Conservation (phyloP, 306 rosid genomes). For the Gillenia trifoliata region DNA sequence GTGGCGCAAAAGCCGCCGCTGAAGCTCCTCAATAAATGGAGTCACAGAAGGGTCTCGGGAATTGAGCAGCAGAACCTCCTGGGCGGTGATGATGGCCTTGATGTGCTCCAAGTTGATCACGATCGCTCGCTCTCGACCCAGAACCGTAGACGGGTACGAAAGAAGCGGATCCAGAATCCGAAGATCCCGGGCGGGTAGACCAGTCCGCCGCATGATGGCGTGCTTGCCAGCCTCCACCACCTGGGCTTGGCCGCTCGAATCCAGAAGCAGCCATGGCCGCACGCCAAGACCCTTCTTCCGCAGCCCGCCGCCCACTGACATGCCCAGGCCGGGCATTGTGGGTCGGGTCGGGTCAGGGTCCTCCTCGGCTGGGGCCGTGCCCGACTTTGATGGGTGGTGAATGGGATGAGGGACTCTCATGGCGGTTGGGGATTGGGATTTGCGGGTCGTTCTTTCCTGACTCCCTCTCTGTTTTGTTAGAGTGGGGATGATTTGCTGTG, state of each 20-base stretch:
- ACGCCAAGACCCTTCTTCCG: constrained; percentile 79
- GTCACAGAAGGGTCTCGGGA: constrained; percentile 86
- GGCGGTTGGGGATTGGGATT: background rate
- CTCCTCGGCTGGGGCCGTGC: constrained; percentile 15
- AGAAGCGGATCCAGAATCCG: constrained; percentile 82
- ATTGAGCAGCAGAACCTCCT: constrained; percentile 77
- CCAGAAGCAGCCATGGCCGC: constrained; percentile 70
- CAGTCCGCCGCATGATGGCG: constrained; percentile 86
- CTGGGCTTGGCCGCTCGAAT: constrained; percentile 54
- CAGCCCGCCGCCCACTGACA: constrained; percentile 24
- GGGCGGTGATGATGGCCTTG: constrained; percentile 89
- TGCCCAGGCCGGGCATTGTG: constrained; percentile 6
- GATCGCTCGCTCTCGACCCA: constrained; percentile 84
- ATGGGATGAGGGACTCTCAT: constrained; percentile 23
- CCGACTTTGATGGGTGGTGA: constrained; percentile 19
- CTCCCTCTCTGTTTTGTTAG: background rate
- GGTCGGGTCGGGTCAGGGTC: constrained; percentile 34
- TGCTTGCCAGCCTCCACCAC: constrained; percentile 89
- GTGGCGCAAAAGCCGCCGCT: constrained; percentile 55
- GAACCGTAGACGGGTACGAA: constrained; percentile 58
- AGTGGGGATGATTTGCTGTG: background rate
- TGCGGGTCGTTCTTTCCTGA: background rate
- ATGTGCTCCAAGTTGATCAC: constrained; percentile 91
- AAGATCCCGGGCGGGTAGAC: constrained; percentile 88
- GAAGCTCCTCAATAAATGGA: constrained; percentile 80